phyloP scores from a whole-genome alignment of 768 basidiomycete species.

The Mycena pura region DNA sequence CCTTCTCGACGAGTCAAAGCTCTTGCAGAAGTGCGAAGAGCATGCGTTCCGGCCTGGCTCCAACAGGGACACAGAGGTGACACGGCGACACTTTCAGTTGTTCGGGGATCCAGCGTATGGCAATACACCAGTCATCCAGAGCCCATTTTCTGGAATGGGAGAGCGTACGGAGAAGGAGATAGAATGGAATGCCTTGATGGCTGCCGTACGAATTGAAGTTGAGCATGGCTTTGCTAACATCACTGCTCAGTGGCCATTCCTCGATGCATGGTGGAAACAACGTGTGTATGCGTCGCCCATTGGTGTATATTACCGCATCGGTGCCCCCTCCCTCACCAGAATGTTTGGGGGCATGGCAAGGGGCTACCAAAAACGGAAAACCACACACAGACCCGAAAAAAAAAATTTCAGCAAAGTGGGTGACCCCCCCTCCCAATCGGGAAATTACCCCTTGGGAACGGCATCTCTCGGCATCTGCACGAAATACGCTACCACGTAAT shows the following conservation, averaged over 20 bases:
- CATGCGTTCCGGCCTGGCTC: slow-evolving; percentile 12
- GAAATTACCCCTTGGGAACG: too few species aligned
- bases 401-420: too few species aligned
- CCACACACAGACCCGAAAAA: too few species aligned
- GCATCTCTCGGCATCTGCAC: too few species aligned
- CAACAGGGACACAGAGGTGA: not conserved
- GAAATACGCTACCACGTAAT: too few species aligned
- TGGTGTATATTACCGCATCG: slow-evolving; percentile 33
- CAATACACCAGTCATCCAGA: too few species aligned
- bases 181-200: slow-evolving; percentile 36
- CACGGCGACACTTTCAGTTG: slow-evolving; percentile 22
- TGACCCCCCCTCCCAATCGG: too few species aligned
- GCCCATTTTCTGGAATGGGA: too few species aligned
- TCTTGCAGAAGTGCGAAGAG: slow-evolving; percentile 6
- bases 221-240: slow-evolving; percentile 36
- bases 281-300: slow-evolving; percentile 27
- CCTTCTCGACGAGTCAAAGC: slow-evolving; percentile 19
- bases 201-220: slow-evolving; percentile 31
- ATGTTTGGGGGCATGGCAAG: too few species aligned
- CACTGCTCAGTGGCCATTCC: slow-evolving; percentile 28
- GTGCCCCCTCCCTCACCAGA: too few species aligned
- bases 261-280: slow-evolving; percentile 31
- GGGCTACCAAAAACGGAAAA: too few species aligned
- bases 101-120: too few species aligned
- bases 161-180: slow-evolving; percentile 25